Percentiles rank a stretch among this genome's conserved stretches.
phyloP scores from a whole-genome alignment of 2,329 filamentous ascomycete species.

The Pseudogymnoascus sp. region DNA sequence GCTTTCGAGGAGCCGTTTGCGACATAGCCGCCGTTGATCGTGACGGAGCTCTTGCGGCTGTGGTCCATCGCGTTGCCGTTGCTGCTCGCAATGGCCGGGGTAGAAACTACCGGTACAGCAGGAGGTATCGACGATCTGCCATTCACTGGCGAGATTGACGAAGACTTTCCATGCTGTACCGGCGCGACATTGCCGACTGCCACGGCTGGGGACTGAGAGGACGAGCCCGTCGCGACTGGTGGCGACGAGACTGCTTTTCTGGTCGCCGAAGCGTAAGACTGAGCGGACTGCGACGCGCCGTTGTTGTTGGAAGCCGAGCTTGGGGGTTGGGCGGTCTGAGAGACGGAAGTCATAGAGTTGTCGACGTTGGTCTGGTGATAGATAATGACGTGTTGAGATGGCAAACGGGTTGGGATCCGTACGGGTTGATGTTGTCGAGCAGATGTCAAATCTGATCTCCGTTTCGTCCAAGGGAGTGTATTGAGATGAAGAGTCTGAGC shows the following conservation, averaged over 20 bases:
- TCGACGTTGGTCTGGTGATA: slow-evolving; percentile 2
- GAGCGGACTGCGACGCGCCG: slow-evolving; percentile 47
- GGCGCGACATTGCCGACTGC: slow-evolving; percentile 49
- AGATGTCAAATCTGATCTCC: slow-evolving; percentile 18
- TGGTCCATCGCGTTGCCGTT: slow-evolving; percentile 68
- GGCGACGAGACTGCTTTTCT: slow-evolving; percentile 57
- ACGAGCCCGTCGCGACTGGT: slow-evolving; percentile 53
- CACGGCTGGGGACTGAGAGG: slow-evolving; percentile 45
- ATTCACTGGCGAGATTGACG: slow-evolving; percentile 74
- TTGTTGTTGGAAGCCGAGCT: slow-evolving; percentile 48
- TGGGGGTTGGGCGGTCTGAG: slow-evolving; percentile 26
- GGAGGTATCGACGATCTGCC: slow-evolving; percentile 67
- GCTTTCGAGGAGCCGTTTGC: slow-evolving; percentile 65
- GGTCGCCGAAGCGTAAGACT: slow-evolving; percentile 61
- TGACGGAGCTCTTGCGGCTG: slow-evolving; percentile 79
- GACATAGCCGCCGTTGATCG: slow-evolving; percentile 75
- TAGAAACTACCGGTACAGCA: slow-evolving; percentile 54
- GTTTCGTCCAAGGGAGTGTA: not conserved
- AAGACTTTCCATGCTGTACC: slow-evolving; percentile 53
- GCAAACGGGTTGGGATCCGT: slow-evolving; percentile 8
- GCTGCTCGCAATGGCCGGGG: slow-evolving; percentile 56
- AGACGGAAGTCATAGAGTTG: slow-evolving; percentile 29
- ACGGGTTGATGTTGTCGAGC: slow-evolving; percentile 11
- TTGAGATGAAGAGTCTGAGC: not conserved
- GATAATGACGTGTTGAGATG: slow-evolving; percentile 5